Evolutionary conservation across 2,329 filamentous ascomycete species (phyloP).

Genomic region (Mariannaea elegans): DNA sequence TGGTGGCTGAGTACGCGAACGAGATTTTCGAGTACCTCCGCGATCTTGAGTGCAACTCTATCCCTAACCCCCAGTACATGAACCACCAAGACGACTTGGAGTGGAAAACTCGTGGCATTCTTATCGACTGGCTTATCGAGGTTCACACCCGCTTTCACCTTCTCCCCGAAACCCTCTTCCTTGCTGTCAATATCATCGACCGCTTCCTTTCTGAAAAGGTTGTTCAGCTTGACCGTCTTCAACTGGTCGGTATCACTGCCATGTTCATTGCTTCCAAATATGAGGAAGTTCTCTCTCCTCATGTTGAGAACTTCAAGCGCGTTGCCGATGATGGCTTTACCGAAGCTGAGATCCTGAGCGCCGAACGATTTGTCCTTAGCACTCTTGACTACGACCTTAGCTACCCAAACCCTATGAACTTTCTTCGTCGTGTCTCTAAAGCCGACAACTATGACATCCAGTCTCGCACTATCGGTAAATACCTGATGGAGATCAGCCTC

Average conservation of each 20-base stretch:
- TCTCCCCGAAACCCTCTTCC: slow-evolving; percentile 93
- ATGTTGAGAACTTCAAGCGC: slow-evolving; percentile 96
- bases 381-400: slow-evolving; percentile 96
- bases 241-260: slow-evolving; percentile 95
- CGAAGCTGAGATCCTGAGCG: slow-evolving; percentile 93
- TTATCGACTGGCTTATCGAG: slow-evolving; percentile 98
- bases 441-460: slow-evolving; percentile 99
- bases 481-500: slow-evolving; percentile 95
- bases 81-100: slow-evolving; percentile 92
- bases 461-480: slow-evolving; percentile 96
- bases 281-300: slow-evolving; percentile 95
- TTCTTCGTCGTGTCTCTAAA: slow-evolving; percentile 97
- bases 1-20: slow-evolving; percentile 96
- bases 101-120: slow-evolving; percentile 98
- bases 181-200: slow-evolving; percentile 98
- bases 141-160: slow-evolving; percentile 97
- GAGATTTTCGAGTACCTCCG: slow-evolving; percentile 98
- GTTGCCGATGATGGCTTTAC: slow-evolving; percentile 97
- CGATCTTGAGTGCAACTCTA: slow-evolving; percentile 79
- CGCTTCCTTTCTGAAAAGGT: slow-evolving; percentile 96
- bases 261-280: slow-evolving; percentile 99
- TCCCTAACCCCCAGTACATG: slow-evolving; percentile 96
- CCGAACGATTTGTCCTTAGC: slow-evolving; percentile 92
- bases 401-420: slow-evolving; percentile 99
- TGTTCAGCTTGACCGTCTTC: slow-evolving; percentile 93